phyloP scores from a whole-genome alignment of 331 rosid genomes.

The Quercus lobata region DNA sequence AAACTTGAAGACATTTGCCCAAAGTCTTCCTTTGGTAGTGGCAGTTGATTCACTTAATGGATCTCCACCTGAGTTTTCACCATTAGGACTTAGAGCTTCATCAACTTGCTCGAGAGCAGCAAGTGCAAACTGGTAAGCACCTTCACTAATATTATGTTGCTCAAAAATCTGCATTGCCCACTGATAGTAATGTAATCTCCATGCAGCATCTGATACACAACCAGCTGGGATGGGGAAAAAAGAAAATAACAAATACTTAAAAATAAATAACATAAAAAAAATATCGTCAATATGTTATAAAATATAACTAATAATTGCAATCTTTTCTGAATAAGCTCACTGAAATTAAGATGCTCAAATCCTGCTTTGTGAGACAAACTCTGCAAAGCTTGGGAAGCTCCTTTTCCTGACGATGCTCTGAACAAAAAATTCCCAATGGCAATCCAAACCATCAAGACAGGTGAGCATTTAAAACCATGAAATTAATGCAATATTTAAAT shows the following conservation, averaged over 20 bases:
- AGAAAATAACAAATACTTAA: not conserved
- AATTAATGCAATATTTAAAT: not conserved
- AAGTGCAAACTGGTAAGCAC: conserved; percentile 93
- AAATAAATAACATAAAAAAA: not conserved
- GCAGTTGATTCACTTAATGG: conserved; percentile 52
- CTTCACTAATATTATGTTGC: conserved; percentile 76
- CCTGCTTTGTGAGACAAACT: conserved; percentile 66
- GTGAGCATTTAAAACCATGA: not conserved
- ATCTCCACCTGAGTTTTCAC: conserved; percentile 26
- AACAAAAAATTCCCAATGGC: conserved; percentile 23
- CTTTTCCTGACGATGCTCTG: conserved; percentile 85
- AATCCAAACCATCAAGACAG: not conserved
- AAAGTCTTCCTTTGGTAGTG: conserved; percentile 76
- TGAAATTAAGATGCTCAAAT: conserved; percentile 45
- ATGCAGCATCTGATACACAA: conserved; percentile 47
- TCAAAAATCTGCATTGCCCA: conserved; percentile 96
- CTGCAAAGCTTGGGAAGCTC: conserved; percentile 73
- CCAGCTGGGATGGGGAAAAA: conserved; percentile 35
- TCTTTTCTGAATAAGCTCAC: conserved; percentile 46
- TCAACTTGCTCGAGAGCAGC: conserved; percentile 98
- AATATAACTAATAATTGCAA: conserved; percentile 1
- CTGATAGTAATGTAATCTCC: conserved; percentile 86
- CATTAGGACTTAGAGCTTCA: conserved; percentile 50
- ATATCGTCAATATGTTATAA: conserved; percentile 6
- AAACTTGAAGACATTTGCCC: conserved; percentile 95